These are phyloP conservation scores for Cocos nucifera DNA, from an alignment of 176 grass and related monocot species.

Conservation along the genomic window DNA sequence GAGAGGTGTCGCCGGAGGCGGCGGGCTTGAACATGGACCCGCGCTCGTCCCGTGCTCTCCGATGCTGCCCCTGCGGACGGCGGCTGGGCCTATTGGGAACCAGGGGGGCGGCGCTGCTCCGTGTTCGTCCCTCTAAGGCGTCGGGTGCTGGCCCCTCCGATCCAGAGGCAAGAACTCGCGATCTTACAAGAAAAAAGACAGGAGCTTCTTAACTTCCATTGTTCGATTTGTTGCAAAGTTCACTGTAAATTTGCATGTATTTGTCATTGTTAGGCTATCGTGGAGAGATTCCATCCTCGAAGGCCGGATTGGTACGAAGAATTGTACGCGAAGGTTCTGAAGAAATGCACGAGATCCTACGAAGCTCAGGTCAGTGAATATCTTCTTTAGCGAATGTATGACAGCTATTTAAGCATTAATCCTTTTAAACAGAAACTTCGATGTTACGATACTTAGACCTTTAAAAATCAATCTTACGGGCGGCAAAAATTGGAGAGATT, in stretches of 20 bases:
- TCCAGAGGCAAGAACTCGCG: slow-evolving; percentile 27
- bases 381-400: not conserved
- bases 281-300: slow-evolving; percentile 52
- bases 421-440: not conserved
- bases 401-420: not conserved
- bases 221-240: not conserved
- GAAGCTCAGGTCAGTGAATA: slow-evolving; percentile 51
- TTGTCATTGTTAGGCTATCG: slow-evolving; percentile 28
- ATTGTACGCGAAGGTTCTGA: slow-evolving; percentile 46
- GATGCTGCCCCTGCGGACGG: slow-evolving; percentile 31
- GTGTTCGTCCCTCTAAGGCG: slow-evolving; percentile 8
- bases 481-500: no score
- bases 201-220: not conserved
- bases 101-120: slow-evolving; percentile 25
- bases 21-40: not conserved
- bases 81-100: slow-evolving; percentile 31
- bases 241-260: not conserved
- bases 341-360: slow-evolving; percentile 44
- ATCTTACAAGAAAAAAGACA: not conserved
- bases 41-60: not conserved
- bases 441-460: not conserved
- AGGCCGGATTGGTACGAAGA: slow-evolving; percentile 69
- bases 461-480: no score
- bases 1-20: no score
- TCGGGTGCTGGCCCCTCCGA: slow-evolving; percentile 30